Base-by-base conservation (phyloP, 2,329 filamentous ascomycete genomes). In the Paracoccidioides lutzii region DNA sequence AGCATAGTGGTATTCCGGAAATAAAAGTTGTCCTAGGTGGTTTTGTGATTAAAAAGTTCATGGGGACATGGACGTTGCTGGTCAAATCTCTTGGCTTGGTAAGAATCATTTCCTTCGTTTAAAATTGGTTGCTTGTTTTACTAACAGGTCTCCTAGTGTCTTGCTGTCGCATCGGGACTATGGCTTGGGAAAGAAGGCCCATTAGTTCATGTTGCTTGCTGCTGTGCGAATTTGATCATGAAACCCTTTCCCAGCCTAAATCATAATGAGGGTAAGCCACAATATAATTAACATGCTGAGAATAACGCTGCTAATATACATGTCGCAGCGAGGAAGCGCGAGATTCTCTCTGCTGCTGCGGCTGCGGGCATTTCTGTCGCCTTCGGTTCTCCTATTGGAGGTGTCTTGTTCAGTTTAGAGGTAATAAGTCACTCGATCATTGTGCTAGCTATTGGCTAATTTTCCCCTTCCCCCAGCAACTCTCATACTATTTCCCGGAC, bases 11-110 rank as follows among this genome's bases (percentile, higher is more conserved):
- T 43, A 98, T 98, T 55, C 95, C 90, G 8, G 93, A 98, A 74
- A 98, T 98, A 78, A 98, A 98, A 72, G 95, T 90, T 71, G 97
- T 98, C 66, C 95, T 98, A 66, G 93, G 91, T 4, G 93, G 93
- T 2, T 98, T 98, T 68, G 88, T 97, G 49, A 98, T 98, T 90
- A 96, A 97, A 71, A 91, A 90, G 0, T 98, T 98, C 66, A 79
- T 98, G 30, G 90, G 91, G 28, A 84, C 85, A 64, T 90, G 89
- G 81, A 98, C 93, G 5, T 76, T 98, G 35, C 70, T 91, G 59
- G 97, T 98, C 73, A 98, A 98, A 74, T 95, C 90, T 0, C 81
- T 97, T 55, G 88, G 87, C 30, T 76, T 98, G 50, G 59, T 61
- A 57, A 33, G 43, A 38, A 37, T 51, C 9, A 9, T 7, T 44